Evolutionary conservation across 2,329 filamentous ascomycete genomes (phyloP).

Genomic region (Amauroascus verrucosus): DNA sequence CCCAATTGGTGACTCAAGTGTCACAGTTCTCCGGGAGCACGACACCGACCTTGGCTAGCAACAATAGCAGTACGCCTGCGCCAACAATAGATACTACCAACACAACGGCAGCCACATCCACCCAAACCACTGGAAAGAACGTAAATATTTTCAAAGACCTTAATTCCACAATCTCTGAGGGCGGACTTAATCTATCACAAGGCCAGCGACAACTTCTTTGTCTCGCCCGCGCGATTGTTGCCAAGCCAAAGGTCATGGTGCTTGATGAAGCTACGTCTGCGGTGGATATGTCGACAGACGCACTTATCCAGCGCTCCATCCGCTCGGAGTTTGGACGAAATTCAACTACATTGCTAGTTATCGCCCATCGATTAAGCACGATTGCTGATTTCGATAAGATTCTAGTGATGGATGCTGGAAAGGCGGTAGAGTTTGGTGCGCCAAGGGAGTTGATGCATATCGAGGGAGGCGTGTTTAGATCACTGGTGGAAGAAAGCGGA

Average conservation of each 20-base stretch:
- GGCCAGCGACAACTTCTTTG: slow-evolving; percentile 68
- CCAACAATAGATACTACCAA: slow-evolving; percentile 11
- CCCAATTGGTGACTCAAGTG: background rate
- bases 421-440: slow-evolving; percentile 56
- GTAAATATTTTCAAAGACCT: slow-evolving; percentile 56
- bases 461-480: slow-evolving; percentile 45
- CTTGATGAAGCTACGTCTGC: slow-evolving; percentile 71
- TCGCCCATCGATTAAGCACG: slow-evolving; percentile 65
- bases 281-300: slow-evolving; percentile 67
- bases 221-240: slow-evolving; percentile 61
- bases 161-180: slow-evolving; percentile 55
- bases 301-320: slow-evolving; percentile 62
- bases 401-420: slow-evolving; percentile 58
- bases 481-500: slow-evolving; percentile 41
- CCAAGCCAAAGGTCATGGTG: slow-evolving; percentile 64
- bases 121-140: slow-evolving; percentile 23
- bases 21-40: slow-evolving; percentile 13
- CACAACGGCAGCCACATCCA: slow-evolving; percentile 32
- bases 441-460: slow-evolving; percentile 52
- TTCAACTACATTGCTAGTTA: slow-evolving; percentile 59
- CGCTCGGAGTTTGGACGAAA: slow-evolving; percentile 55
- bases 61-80: slow-evolving; percentile 18
- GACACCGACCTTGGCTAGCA: slow-evolving; percentile 15
- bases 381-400: slow-evolving; percentile 69
- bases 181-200: slow-evolving; percentile 63